Percentiles rank a stretch among this genome's conserved stretches.
Evolutionary conservation across 2,329 filamentous ascomycete genomes (phyloP).

Genomic region (Fusarium goolgardi): DNA sequence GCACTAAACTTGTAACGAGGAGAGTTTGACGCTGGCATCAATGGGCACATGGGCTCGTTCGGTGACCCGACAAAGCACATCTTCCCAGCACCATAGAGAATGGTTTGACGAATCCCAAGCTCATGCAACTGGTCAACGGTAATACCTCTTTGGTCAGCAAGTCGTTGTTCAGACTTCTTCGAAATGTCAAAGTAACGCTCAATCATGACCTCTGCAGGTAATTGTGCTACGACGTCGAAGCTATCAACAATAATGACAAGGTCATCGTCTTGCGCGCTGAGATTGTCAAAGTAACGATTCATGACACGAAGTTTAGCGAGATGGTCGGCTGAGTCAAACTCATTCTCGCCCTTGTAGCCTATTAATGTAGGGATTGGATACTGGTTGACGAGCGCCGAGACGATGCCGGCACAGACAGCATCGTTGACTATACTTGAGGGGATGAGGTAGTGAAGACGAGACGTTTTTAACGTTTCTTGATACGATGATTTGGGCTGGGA

Average conservation of each 20-base stretch:
- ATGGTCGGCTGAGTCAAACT: constrained; percentile 35
- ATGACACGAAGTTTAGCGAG: constrained; percentile 37
- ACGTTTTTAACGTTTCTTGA: not conserved
- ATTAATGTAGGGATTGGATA: constrained; percentile 35
- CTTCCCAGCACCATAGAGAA: constrained; percentile 40
- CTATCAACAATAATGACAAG: constrained; percentile 40
- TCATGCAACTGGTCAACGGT: constrained; percentile 15
- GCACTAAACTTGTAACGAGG: constrained; percentile 27
- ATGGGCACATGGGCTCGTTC: constrained; percentile 34
- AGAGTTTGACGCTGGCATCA: constrained; percentile 32
- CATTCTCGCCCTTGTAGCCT: constrained; percentile 37
- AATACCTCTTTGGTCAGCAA: constrained; percentile 37
- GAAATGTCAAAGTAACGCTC: constrained; percentile 40
- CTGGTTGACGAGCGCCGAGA: constrained; percentile 33
- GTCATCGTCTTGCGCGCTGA: constrained; percentile 30
- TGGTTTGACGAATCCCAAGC: constrained; percentile 29
- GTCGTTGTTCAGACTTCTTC: constrained; percentile 21
- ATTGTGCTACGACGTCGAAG: constrained; percentile 43
- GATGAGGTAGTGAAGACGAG: constrained; percentile 37
- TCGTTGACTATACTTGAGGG: constrained; percentile 29
- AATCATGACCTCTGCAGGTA: constrained; percentile 37
- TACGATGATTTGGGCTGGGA: not conserved
- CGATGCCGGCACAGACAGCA: constrained; percentile 30
- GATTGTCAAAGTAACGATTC: constrained; percentile 27
- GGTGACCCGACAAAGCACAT: constrained; percentile 25